Evolutionary conservation across 371 early-diverging fungal genomes (phyloP).

Genomic region (Apophysomyces ossiformis): DNA sequence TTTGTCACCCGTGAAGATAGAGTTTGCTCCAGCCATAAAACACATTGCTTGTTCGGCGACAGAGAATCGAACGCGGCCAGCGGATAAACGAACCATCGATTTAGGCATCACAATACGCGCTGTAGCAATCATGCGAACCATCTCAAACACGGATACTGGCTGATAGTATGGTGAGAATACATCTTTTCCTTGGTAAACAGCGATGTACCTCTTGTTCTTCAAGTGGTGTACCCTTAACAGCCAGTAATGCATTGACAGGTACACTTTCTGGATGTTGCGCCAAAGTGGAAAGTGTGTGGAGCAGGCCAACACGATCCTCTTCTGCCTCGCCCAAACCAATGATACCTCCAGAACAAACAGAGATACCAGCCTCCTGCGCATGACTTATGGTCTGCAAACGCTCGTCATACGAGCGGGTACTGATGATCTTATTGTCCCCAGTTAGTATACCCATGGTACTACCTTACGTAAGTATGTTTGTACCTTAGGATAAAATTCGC

Average conservation of each 20-base stretch:
- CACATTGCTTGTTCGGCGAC: slow-evolving; percentile 81
- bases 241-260: slow-evolving; percentile 79
- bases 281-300: slow-evolving; percentile 75
- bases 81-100: slow-evolving; percentile 80
- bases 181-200: too few species aligned
- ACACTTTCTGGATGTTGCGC: slow-evolving; percentile 78
- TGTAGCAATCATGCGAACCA: slow-evolving; percentile 84
- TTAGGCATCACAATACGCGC: slow-evolving; percentile 83
- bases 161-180: slow-evolving; percentile 18
- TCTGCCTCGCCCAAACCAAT: slow-evolving; percentile 80
- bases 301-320: slow-evolving; percentile 76
- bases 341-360: slow-evolving; percentile 85
- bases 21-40: slow-evolving; percentile 86
- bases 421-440: slow-evolving; percentile 58
- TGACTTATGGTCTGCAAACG: slow-evolving; percentile 74
- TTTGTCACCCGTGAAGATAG: slow-evolving; percentile 84
- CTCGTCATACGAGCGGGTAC: slow-evolving; percentile 80
- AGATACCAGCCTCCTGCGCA: slow-evolving; percentile 79
- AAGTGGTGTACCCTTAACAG: slow-evolving; percentile 79
- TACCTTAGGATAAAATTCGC: slow-evolving; percentile 78
- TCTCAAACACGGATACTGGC: slow-evolving; percentile 79
- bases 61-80: slow-evolving; percentile 76
- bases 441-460: not conserved
- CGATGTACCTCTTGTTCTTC: slow-evolving; percentile 65
- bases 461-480: not conserved